Evolutionary conservation across 257 asterid genomes (phyloP).

Genomic region (Pogostemon cablin): DNA sequence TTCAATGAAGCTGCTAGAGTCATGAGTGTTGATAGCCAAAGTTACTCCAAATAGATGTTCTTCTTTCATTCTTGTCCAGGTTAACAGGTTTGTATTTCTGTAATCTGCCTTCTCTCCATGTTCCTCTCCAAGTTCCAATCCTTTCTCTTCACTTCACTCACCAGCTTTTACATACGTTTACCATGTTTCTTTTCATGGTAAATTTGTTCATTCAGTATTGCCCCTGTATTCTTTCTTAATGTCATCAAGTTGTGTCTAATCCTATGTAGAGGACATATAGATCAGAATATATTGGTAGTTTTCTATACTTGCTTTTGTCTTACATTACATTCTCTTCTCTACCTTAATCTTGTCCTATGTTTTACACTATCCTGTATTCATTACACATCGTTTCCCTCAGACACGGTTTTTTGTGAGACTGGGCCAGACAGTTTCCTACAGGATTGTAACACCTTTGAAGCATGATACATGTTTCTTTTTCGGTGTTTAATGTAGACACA

Average conservation of each 20-base stretch:
- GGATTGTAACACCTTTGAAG: background rate
- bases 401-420: background rate
- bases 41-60: slow-evolving; percentile 36
- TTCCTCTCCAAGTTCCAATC: slow-evolving; percentile 14
- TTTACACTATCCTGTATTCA: slow-evolving; percentile 4
- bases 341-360: background rate
- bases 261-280: background rate
- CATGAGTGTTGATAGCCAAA: slow-evolving; percentile 36
- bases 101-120: slow-evolving; percentile 33
- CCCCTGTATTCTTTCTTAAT: slow-evolving; percentile 23
- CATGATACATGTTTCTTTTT: background rate
- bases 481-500: background rate
- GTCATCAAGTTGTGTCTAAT: slow-evolving; percentile 3
- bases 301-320: background rate
- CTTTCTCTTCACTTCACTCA: slow-evolving; percentile 31
- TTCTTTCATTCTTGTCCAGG: slow-evolving; percentile 31
- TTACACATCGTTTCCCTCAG: background rate
- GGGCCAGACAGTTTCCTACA: slow-evolving; percentile 6
- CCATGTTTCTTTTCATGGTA: slow-evolving; percentile 4
- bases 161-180: slow-evolving; percentile 18
- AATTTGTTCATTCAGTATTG: slow-evolving; percentile 14
- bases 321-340: background rate
- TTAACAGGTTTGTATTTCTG: slow-evolving; percentile 40
- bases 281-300: background rate
- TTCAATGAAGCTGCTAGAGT: slow-evolving; percentile 41